phyloP scores from a whole-genome alignment of 164 flowering plant genomes.

The Amborella trichopoda region DNA sequence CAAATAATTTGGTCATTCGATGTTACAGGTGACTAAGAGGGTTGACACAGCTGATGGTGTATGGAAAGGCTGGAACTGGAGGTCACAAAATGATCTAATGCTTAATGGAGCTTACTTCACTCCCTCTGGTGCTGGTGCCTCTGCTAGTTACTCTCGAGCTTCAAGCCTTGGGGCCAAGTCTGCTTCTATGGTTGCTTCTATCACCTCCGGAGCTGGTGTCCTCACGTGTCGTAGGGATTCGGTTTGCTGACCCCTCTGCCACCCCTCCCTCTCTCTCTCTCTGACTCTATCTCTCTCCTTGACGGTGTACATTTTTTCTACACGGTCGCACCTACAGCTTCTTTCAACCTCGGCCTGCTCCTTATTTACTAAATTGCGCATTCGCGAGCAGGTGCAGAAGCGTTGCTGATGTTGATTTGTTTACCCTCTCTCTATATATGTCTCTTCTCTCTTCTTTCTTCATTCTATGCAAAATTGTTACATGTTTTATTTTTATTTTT shows the following conservation, averaged over 20 bases:
- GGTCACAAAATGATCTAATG: conserved; percentile 86
- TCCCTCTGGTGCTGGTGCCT: conserved; percentile 81
- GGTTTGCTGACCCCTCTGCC: conserved; percentile 29
- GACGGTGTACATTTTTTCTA: background rate
- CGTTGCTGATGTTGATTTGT: background rate
- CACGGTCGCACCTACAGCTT: background rate
- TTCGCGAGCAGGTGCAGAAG: background rate
- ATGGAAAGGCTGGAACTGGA: conserved; percentile 93
- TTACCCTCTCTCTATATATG: background rate
- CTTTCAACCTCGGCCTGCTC: conserved; percentile 4
- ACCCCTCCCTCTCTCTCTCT: background rate
- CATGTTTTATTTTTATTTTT: too few species aligned
- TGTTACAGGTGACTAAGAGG: conserved; percentile 80
- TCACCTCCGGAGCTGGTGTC: conserved; percentile 74
- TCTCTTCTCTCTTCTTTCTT: background rate
- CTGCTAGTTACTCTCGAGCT: conserved; percentile 84
- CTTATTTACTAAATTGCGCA: background rate
- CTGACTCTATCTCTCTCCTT: background rate
- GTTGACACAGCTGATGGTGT: conserved; percentile 34
- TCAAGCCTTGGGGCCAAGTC: conserved; percentile 92
- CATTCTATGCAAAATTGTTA: too few species aligned
- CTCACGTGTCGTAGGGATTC: conserved; percentile 59
- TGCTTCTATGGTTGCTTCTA: conserved; percentile 72
- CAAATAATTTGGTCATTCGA: background rate
- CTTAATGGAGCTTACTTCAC: conserved; percentile 92